Evolutionary conservation across 192 early-diverging fungal genomes (phyloP), one percentile per base, ranked within the genome.

Genomic region (Allomyces arbusculus): DNA sequence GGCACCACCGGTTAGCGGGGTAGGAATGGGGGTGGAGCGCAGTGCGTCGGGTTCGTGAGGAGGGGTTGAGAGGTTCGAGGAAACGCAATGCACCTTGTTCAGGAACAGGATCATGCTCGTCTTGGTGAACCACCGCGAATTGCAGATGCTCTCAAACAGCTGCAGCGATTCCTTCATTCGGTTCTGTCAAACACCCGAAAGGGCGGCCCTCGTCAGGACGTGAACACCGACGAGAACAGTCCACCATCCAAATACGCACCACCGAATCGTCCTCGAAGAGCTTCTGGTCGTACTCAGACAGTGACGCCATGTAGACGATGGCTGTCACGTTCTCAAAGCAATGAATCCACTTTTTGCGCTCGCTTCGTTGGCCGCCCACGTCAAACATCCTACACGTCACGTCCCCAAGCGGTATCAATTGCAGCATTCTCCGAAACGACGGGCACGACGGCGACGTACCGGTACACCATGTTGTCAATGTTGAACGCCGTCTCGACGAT

Each of bases 271-370:
- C 94, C 80, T 97, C 94, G 61, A 93, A 86, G 25, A 94, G 77
- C 11, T 90, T 80, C 77, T 97, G 94, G 77, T 97, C 92, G 69
- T 95, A 97, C 78, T 95, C 92, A 24, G 82, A 85, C 62, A 95
- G 91, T 24, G 94, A 92, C 23, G 93, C 92, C 72, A 97, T 73
- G 76, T 95, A 97, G 33, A 97, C 80, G 67, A 97, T 92, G 3
- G 91, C 88, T 0, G 91, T 95, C 22, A 95, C 92, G 69, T 93
- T 91, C 73, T 97, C 94, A 69, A 97, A 97, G 69, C 92, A 97
- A 76, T 95, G 94, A 69, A 95, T 94, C 94, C 94, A 95, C 78
- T 97, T 97, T 71, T 97, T 97, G 70, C 94, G 84, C 79, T 97
- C 94, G 43, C 90, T 92, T 55, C 94, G 87, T 80, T 97, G 94